Evolutionary conservation across 306 rosid species (phyloP), one percentile per base, ranked within the genome.

Genomic region (Vigna angularis): DNA sequence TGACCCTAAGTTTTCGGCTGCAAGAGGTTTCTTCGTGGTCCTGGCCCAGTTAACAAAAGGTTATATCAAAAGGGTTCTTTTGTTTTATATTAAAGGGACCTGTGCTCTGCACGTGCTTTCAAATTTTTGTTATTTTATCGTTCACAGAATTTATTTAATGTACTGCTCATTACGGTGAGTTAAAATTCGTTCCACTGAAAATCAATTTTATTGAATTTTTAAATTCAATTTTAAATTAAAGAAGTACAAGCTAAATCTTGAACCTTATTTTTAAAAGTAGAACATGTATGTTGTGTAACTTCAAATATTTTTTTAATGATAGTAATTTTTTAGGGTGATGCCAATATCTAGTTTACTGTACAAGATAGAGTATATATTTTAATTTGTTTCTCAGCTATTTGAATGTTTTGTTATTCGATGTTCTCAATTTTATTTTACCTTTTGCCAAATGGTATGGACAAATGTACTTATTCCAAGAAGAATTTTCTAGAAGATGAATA

Each of bases 1-100:
- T 76, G 65, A 65, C 73, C 50, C 4, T 38, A 17, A 36, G 45
- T 38, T 36, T 22, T 57, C 12, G 26, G 52, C 44, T 75, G 65
- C 17, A 64, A 10, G 17, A 63, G 50, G 38, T 28, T 59, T 73
- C 78, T 22, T 59, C 4, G 2, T 34, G 22, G 9, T 24, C 26
- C 22, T 34, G 47, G 69, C 47, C 47, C 44, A 63, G 47, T 63
- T 16, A 34, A 13, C 69, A 30, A 30, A 30, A 30, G 34, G 5
- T 30, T 30, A 30, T 26, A 26, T 26, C 28, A 26, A 26, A 30
- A 30, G 34, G 34, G 4, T 30, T 30, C 4, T 30, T 30, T 30
- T 30, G 34, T 30, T 30, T 30, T 30, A 30, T 30, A 59, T 30
- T 59, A 20, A 28, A 28, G 3, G 14, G 5, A 3, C 50, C 11